Evolutionary conservation across 495 filamentous ascomycete genomes (phyloP).

Genomic region (Entonaema liquescens): DNA sequence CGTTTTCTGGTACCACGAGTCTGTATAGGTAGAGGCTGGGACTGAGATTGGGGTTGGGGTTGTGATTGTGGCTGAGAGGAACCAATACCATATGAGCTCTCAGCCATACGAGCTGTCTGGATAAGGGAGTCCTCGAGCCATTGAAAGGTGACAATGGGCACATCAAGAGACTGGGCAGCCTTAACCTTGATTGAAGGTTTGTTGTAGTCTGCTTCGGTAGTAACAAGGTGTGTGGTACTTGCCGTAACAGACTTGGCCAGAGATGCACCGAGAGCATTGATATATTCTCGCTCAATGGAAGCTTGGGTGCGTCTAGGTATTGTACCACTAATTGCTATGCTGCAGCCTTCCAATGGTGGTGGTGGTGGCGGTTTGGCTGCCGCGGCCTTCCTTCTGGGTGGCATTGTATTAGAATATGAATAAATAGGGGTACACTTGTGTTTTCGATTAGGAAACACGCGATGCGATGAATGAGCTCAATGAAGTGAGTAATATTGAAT

Average conservation of each 20-base stretch:
- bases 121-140: slow-evolving; percentile 68
- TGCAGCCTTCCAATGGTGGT: slow-evolving; percentile 53
- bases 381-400: slow-evolving; percentile 2
- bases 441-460: not conserved
- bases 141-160: slow-evolving; percentile 66
- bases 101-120: slow-evolving; percentile 53
- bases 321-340: slow-evolving; percentile 68
- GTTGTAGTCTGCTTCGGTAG: slow-evolving; percentile 61
- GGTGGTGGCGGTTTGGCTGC: slow-evolving; percentile 36
- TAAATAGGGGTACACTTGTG: not conserved
- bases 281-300: slow-evolving; percentile 49
- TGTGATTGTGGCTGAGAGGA: not conserved
- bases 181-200: slow-evolving; percentile 60
- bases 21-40: slow-evolving; percentile 10
- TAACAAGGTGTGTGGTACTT: slow-evolving; percentile 68
- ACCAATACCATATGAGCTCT: slow-evolving; percentile 48
- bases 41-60: slow-evolving; percentile 33
- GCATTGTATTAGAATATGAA: slow-evolving; percentile 5
- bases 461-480: not conserved
- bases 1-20: slow-evolving; percentile 40
- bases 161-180: slow-evolving; percentile 56
- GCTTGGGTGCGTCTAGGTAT: slow-evolving; percentile 64
- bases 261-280: slow-evolving; percentile 60
- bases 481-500: not conserved
- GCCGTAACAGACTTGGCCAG: slow-evolving; percentile 57